These are phyloP conservation scores for Cyathus striatus DNA, from an alignment of 768 basidiomycete species.

Conservation along the genomic window DNA sequence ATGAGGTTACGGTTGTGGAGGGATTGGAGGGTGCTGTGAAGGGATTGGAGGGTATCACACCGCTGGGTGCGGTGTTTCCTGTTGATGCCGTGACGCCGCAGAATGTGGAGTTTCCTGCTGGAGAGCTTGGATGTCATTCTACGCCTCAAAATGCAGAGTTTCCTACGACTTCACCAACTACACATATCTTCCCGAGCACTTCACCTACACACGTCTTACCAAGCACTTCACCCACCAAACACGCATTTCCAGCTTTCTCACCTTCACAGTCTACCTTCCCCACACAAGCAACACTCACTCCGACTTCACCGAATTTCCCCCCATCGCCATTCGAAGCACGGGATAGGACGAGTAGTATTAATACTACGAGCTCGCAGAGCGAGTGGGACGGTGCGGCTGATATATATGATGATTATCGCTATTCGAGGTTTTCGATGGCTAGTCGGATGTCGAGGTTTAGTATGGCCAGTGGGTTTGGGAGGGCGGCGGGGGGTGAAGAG, in stretches of 20 bases:
- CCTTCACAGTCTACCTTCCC: too few species aligned
- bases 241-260: neutral
- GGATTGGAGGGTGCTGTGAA: too few species aligned
- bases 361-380: constrained; percentile 6
- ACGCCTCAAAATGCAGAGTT: too few species aligned
- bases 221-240: too few species aligned
- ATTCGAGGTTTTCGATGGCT: constrained; percentile 55
- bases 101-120: neutral
- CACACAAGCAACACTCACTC: constrained; percentile 1
- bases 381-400: constrained; percentile 66
- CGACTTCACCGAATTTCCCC: neutral
- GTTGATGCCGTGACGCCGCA: neutral
- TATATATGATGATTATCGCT: constrained; percentile 79
- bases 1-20: too few species aligned
- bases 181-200: too few species aligned
- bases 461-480: constrained; percentile 5
- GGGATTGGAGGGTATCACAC: too few species aligned
- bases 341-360: too few species aligned
- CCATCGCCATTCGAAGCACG: constrained; percentile 3
- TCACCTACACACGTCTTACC: too few species aligned
- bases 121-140: neutral
- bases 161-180: too few species aligned
- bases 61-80: too few species aligned
- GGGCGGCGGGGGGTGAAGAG: neutral
- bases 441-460: constrained; percentile 26